phyloP scores from a whole-genome alignment of 805 yeast species.

The Vanderwaltozyma verrucispora region DNA sequence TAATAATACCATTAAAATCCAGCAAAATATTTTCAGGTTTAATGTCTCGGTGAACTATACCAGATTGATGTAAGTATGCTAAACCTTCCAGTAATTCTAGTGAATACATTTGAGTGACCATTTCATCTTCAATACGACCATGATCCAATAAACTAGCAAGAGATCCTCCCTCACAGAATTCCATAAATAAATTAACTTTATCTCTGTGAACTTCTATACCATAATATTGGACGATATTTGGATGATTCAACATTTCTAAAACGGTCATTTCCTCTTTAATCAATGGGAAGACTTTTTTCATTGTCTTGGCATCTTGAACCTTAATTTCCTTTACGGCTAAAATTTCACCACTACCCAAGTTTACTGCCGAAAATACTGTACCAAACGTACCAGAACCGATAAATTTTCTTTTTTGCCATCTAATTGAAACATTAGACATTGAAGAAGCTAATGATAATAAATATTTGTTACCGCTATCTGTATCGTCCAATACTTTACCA shows the following conservation, averaged over 20 bases:
- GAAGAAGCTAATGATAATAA: conserved; percentile 80
- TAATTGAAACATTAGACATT: conserved; percentile 77
- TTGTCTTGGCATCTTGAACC: conserved; percentile 78
- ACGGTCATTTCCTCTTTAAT: conserved; percentile 97
- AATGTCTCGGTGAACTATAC: conserved; percentile 93
- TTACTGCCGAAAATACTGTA: conserved; percentile 82
- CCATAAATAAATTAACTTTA: conserved; percentile 93
- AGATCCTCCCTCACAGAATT: conserved; percentile 93
- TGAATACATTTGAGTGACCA: conserved; percentile 82
- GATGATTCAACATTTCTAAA: conserved; percentile 88
- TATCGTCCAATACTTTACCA: conserved; percentile 84
- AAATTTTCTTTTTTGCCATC: conserved; percentile 94
- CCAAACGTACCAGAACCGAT: conserved; percentile 97
- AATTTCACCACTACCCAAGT: conserved; percentile 88
- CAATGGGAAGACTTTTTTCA: conserved; percentile 73
- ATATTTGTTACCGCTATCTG: conserved; percentile 79
- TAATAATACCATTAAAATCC: conserved; percentile 87
- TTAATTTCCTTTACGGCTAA: conserved; percentile 96
- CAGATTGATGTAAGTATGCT: conserved; percentile 87
- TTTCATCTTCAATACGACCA: conserved; percentile 92
- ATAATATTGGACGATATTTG: conserved; percentile 90
- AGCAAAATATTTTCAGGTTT: conserved; percentile 89
- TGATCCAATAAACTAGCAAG: conserved; percentile 75
- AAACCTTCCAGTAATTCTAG: conserved; percentile 91
- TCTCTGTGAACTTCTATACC: conserved; percentile 98